These are phyloP conservation scores for Aspergillus neotritici DNA, from an alignment of 2,329 filamentous ascomycete genomes.

Conservation along the genomic window DNA sequence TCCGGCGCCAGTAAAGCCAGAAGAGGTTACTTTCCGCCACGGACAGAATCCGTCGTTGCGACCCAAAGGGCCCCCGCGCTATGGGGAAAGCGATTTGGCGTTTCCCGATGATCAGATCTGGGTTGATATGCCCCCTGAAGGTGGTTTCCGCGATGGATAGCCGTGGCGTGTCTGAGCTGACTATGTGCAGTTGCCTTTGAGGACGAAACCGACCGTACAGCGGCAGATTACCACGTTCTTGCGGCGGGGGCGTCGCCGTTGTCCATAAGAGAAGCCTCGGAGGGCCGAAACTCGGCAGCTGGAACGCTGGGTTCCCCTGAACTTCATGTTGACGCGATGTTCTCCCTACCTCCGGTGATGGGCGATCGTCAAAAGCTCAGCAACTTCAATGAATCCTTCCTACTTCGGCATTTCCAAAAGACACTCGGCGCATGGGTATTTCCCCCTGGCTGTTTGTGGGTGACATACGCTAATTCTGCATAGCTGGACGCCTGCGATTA, in stretches of 20 bases:
- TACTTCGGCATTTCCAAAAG: slow-evolving; percentile 31
- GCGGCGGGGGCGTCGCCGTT: slow-evolving; percentile 13
- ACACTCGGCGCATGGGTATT: slow-evolving; percentile 29
- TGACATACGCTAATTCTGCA: slow-evolving; percentile 7
- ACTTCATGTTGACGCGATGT: no score
- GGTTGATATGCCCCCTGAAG: slow-evolving; percentile 25
- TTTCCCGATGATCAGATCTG: slow-evolving; percentile 32
- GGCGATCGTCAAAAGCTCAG: slow-evolving; percentile 21
- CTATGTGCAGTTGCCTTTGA: slow-evolving; percentile 27
- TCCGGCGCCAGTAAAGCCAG: slow-evolving; percentile 29
- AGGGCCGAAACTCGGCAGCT: slow-evolving; percentile 15
- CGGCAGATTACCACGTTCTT: slow-evolving; percentile 30
- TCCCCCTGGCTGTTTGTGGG: neutral
- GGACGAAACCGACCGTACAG: slow-evolving; percentile 33
- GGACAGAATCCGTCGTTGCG: slow-evolving; percentile 34
- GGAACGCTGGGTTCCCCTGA: no score
- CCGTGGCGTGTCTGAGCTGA: neutral
- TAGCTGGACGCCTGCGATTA: slow-evolving; percentile 31
- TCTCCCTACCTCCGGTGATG: slow-evolving; percentile 1
- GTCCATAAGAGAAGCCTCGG: slow-evolving; percentile 19
- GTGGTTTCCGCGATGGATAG: slow-evolving; percentile 14
- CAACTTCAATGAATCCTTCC: slow-evolving; percentile 29
- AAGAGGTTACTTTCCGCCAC: slow-evolving; percentile 34
- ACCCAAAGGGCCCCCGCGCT: slow-evolving; percentile 29
- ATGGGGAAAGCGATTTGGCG: slow-evolving; percentile 30